phyloP scores from a whole-genome alignment of 1,284 basidiomycete species.

The Irpex lacteus region DNA sequence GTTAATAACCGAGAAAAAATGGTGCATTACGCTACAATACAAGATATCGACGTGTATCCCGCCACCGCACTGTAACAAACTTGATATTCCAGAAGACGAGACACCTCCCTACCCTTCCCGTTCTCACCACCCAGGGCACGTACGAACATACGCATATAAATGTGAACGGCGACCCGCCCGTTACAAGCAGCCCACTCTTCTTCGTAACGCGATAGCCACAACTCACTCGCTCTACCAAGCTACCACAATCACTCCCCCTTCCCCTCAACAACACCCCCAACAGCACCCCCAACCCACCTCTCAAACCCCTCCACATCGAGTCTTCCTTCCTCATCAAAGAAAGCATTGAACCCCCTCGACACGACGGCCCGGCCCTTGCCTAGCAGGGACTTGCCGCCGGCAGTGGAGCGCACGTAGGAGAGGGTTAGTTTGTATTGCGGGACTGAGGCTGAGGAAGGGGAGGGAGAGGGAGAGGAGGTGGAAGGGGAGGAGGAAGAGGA shows the following conservation, averaged over 20 bases:
- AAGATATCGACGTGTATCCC: neutral
- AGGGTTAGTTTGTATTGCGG: constrained; percentile 62
- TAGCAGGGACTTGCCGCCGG: constrained; percentile 73
- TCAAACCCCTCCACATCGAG: constrained; percentile 72
- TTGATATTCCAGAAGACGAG: neutral
- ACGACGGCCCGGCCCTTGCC: constrained; percentile 57
- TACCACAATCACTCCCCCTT: constrained; percentile 22
- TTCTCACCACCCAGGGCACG: neutral
- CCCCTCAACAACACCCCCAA: constrained; percentile 40
- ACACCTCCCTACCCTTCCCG: neutral
- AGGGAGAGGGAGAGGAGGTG: constrained; percentile 17
- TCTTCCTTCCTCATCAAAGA: constrained; percentile 70
- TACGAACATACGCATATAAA: too few species aligned
- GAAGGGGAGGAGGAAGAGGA: constrained; percentile 32
- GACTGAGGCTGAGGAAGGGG: constrained; percentile 27
- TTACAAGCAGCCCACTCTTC: too few species aligned
- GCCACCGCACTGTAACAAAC: neutral
- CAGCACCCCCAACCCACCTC: constrained; percentile 67
- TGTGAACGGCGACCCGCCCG: neutral
- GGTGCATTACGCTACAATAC: constrained; percentile 2
- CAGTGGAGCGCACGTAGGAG: constrained; percentile 70
- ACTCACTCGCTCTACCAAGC: too few species aligned
- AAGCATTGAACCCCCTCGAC: constrained; percentile 54
- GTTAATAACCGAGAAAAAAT: neutral
- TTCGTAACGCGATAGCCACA: too few species aligned